Percentiles rank a stretch among this genome's conserved stretches.
phyloP scores from a whole-genome alignment of 208 protist species.

The Trypanosoma congolense region DNA sequence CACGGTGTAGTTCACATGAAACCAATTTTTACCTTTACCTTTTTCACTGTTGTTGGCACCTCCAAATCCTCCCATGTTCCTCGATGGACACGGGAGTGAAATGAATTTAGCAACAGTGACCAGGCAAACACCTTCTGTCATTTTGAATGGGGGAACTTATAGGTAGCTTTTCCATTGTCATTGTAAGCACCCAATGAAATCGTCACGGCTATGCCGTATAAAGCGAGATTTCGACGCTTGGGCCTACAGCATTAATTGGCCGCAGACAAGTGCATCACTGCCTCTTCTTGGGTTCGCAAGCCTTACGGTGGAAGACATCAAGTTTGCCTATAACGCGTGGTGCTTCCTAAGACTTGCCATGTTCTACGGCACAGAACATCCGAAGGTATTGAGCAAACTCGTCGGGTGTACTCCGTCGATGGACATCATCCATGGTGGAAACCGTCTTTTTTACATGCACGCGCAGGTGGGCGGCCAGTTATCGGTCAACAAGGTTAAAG shows the following conservation, averaged over 20 bases:
- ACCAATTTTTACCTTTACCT: no score
- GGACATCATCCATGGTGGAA: conserved; percentile 55
- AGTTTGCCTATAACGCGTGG: conserved; percentile 88
- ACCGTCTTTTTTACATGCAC: conserved; percentile 75
- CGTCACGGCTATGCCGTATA: neutral
- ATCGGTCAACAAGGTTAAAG: conserved; percentile 16
- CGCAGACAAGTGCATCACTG: conserved; percentile 23
- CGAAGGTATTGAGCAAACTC: conserved; percentile 58
- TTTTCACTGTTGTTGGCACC: no score
- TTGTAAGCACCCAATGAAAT: conserved; percentile 14
- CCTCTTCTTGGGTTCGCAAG: conserved; percentile 34
- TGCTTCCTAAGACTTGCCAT: conserved; percentile 60
- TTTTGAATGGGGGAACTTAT: no score
- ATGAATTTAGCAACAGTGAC: no score
- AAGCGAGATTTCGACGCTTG: conserved; percentile 79
- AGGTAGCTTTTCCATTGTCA: no score
- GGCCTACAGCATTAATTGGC: conserved; percentile 70
- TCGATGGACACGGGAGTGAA: no score
- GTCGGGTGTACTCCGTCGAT: conserved; percentile 59
- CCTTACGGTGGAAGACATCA: conserved; percentile 75
- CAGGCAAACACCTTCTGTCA: no score
- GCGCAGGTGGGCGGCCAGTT: conserved; percentile 25
- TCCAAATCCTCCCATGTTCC: no score
- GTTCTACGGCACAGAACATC: conserved; percentile 66
- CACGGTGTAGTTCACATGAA: no score